Evolutionary conservation across 345 rosid species (phyloP), one percentile per base, ranked within the genome.

Genomic region (Populus alba): DNA sequence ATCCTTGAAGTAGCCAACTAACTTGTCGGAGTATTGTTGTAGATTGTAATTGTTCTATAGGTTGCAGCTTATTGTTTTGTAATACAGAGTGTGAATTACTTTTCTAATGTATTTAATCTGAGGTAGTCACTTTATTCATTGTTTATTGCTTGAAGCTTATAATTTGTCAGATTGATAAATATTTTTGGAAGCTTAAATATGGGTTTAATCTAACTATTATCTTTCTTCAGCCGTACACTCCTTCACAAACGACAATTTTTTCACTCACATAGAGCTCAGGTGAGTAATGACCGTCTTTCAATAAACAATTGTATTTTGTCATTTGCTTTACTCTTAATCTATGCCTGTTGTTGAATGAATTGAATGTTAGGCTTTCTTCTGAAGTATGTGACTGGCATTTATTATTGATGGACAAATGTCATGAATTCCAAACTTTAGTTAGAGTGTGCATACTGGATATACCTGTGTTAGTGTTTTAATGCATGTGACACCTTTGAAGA

Each of bases 261-360:
- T 81, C 99, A 96, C 81, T 96, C 99, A 4, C 99, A 96, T 86
- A 90, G 99, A 90, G 95, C 99, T 79, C 99, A 94, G 98, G 99
- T 96, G 82, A 79, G 39, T 82, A 27, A 18, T 66, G 55, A 39
- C 39, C 7, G 23, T 73, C 67, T 45, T 47, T 23, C 51, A 15
- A 51, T 27, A 2, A 25, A 43, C 23, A 22, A 25, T 43, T 11
- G 11, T 27, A 23, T 17, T 41, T 43, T 25, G 7, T 71, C 70
- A 18, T 20, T 71, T 71, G 16, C 57, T 51, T 63, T 80, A 41
- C 66, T 63, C 51, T 66, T 67, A 25, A 49, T 47, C 39, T 75
- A 16, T 27, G 23, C 22, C 41, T 55, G 16, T 53, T 11, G 66
- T 75, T 75, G 4, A 18, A 17, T 38, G 27, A 59, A n/a, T 59